Conservation (phyloP, 2,329 filamentous ascomycete genomes). For the Trichophyton simii region DNA sequence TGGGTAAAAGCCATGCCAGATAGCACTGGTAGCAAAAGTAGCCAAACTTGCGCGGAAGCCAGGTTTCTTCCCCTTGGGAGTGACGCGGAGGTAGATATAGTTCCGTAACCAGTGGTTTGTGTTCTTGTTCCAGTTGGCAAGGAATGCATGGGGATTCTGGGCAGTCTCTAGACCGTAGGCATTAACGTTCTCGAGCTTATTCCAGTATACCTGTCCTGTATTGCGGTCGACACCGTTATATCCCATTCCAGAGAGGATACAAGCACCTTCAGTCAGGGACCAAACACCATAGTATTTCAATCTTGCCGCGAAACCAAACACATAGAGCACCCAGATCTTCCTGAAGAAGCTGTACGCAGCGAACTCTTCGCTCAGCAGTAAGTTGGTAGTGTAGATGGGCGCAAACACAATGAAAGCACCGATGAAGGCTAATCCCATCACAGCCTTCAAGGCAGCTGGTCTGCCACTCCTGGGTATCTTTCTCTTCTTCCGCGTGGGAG, state of each 20-base stretch:
- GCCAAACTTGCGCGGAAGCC: constrained; percentile 89
- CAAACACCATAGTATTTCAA: constrained; percentile 97
- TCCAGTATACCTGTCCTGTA: constrained; percentile 78
- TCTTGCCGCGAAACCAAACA: constrained; percentile 68
- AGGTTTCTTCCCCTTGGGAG: constrained; percentile 87
- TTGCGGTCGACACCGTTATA: constrained; percentile 84
- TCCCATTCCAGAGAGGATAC: constrained; percentile 83
- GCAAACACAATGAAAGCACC: constrained; percentile 62
- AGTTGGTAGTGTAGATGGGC: constrained; percentile 49
- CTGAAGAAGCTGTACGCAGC: constrained; percentile 55
- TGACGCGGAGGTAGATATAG: constrained; percentile 90
- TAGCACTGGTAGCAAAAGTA: constrained; percentile 84
- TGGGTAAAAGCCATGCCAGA: constrained; percentile 97
- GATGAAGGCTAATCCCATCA: constrained; percentile 66
- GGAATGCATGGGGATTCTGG: constrained; percentile 83
- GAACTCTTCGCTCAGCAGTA: constrained; percentile 55
- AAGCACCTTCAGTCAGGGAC: constrained; percentile 84
- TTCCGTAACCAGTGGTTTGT: constrained; percentile 95
- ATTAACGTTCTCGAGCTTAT: constrained; percentile 79
- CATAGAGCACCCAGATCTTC: constrained; percentile 67
- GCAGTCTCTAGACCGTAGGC: constrained; percentile 76
- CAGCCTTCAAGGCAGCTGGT: constrained; percentile 67
- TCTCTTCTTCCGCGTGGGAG: constrained; percentile 75
- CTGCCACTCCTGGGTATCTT: constrained; percentile 84
- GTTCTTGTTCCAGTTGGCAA: constrained; percentile 96